Evolutionary conservation across 441 rosid species (phyloP), one percentile per base, ranked within the genome.

Genomic region (Codiaeum variegatum): DNA sequence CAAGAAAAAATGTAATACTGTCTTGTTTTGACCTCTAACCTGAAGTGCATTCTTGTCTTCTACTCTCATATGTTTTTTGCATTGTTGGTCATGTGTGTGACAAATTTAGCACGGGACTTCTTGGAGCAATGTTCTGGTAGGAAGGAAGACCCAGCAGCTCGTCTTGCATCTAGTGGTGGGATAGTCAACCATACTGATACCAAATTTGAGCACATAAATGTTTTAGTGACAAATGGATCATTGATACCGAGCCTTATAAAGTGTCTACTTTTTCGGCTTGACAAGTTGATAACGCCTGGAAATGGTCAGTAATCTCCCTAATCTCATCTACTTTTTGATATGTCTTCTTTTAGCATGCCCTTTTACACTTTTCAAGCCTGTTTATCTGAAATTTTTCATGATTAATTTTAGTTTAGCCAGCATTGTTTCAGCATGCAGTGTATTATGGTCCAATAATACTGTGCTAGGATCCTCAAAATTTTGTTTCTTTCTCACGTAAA

Each of bases 171-270:
- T 47, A 16, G 54, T 69, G 78, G 75, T 67, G 75, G 66, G 34
- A 66, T 49, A 46, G 44, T 65, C 13, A 75, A 63, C 63, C 66
- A 76, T 63, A 46, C 69, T 6, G 79, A 76, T 66, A 40, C 79
- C 54, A 77, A 80, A 59, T 55, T 54, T 69, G 72, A 72, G 61
- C 79, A 84, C 77, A 68, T 93, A 74, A 90, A 93, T 83, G 76
- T 93, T 77, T 78, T 93, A 66, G 96, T 93, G 82, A 93, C 98
- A 78, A 86, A 93, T 1, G 97, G 98, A 55, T 88, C 94, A 15
- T 85, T 91, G 82, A 83, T 93, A 79, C 98, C 97, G 3, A 91
- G 97, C 85, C 88, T 91, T 1, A 90, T 88, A 58, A 91, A 93
- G 81, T 90, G 97, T 83, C 70, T 90, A 66, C 91, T 93, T 73